A percentile compares a stretch with the other conserved stretches of the same genome.
Evolutionary conservation across 1,284 basidiomycete species (phyloP).

Genomic region (Calocybe gambosa): DNA sequence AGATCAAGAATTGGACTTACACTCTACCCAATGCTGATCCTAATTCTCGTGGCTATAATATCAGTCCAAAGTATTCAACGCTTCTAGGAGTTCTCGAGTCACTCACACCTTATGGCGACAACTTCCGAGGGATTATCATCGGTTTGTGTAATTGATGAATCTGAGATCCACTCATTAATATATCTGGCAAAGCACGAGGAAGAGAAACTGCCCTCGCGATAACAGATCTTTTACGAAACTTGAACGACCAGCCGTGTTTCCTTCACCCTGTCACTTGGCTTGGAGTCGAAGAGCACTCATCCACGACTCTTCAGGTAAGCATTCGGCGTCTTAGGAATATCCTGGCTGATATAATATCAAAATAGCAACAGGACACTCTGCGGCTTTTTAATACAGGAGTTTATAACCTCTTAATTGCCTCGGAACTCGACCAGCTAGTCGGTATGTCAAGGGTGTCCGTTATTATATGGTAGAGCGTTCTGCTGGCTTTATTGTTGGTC

Average conservation of each 20-base stretch:
- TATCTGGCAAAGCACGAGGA: slow-evolving; percentile 21
- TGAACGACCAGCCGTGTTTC: slow-evolving; percentile 36
- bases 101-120: slow-evolving; percentile 42
- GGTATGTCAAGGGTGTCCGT: slow-evolving; percentile 48
- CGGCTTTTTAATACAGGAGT: slow-evolving; percentile 45
- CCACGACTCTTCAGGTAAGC: slow-evolving; percentile 18
- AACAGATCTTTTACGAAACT: slow-evolving; percentile 28
- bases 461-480: slow-evolving; percentile 48
- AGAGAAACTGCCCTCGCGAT: slow-evolving; percentile 23
- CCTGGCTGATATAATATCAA: neutral
- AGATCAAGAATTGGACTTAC: slow-evolving; percentile 53
- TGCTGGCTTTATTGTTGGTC: neutral
- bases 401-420: slow-evolving; percentile 57
- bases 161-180: slow-evolving; percentile 23
- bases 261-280: slow-evolving; percentile 35
- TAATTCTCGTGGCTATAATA: slow-evolving; percentile 50
- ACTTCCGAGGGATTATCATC: slow-evolving; percentile 60
- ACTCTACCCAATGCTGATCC: slow-evolving; percentile 52
- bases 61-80: slow-evolving; percentile 57
- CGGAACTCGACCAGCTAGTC: slow-evolving; percentile 51
- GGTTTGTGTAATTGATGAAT: slow-evolving; percentile 33
- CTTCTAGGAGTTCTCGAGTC: slow-evolving; percentile 52
- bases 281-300: slow-evolving; percentile 21
- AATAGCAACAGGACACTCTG: slow-evolving; percentile 34
- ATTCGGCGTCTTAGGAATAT: neutral